Evolutionary conservation across 2,329 filamentous ascomycete species (phyloP).

Genomic region (Beauveria medogensis): DNA sequence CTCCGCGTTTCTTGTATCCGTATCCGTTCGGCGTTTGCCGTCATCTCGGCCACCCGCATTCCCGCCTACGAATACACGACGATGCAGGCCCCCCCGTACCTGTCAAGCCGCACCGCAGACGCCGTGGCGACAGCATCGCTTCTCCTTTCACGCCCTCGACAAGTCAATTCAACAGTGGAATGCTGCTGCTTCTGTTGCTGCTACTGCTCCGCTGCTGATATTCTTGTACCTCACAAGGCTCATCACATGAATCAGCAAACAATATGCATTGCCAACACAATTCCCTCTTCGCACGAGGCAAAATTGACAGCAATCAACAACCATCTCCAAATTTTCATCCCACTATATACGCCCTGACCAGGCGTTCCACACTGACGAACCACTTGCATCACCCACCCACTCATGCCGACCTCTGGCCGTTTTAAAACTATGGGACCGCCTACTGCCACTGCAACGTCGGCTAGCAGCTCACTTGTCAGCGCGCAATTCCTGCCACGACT

Average conservation of each 20-base stretch:
- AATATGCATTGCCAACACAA: not conserved
- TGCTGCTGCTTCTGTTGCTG: not conserved
- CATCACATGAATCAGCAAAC: too few species aligned
- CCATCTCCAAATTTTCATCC: not conserved
- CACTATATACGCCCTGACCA: not conserved
- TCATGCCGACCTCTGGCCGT: not conserved
- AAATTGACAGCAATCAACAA: not conserved
- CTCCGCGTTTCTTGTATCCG: not conserved
- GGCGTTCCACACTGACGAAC: not conserved
- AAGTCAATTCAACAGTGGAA: not conserved
- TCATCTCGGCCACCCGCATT: not conserved
- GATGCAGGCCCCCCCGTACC: not conserved
- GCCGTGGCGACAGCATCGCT: not conserved
- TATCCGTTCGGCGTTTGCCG: not conserved
- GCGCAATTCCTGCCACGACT: not conserved
- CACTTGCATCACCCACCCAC: not conserved
- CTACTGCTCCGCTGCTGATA: not conserved
- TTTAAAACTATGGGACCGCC: slow-evolving; percentile 1
- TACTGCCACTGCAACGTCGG: not conserved
- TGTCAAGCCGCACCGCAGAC: not conserved
- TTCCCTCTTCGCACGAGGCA: not conserved
- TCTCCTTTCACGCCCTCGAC: not conserved
- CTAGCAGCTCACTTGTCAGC: not conserved
- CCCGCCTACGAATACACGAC: not conserved
- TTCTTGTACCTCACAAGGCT: not conserved